These are phyloP conservation scores for Boletus pseudo-olivaceus DNA, from an alignment of 768 basidiomycete species.

Conservation along the genomic window DNA sequence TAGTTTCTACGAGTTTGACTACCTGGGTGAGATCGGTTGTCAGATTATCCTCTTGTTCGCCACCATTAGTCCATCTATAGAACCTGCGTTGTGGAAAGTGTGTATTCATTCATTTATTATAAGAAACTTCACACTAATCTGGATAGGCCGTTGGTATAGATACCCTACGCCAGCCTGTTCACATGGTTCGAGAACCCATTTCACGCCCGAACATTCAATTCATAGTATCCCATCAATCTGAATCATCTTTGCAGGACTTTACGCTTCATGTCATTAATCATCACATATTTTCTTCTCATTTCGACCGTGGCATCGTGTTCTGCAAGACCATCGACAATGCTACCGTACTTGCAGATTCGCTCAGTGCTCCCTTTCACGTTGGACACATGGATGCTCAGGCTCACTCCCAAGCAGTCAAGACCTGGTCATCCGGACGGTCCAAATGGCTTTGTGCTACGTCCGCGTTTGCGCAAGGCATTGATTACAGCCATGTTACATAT, in stretches of 20 bases:
- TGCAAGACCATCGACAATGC: neutral
- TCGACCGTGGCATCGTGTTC: neutral
- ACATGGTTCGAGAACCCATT: neutral
- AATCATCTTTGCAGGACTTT: too few relatives aligned
- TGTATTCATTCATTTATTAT: neutral
- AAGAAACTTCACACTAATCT: neutral
- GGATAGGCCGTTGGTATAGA: neutral
- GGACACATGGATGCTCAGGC: neutral
- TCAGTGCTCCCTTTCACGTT: neutral
- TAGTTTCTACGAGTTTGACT: neutral
- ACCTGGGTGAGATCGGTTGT: neutral
- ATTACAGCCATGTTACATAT: slow-evolving; percentile 1
- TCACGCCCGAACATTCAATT: neutral
- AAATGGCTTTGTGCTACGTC: slow-evolving; percentile 6
- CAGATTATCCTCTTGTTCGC: neutral
- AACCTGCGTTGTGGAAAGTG: neutral
- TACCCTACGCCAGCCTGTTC: neutral
- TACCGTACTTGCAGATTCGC: neutral
- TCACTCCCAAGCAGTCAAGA: neutral
- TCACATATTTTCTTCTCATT: neutral
- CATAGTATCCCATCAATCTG: neutral
- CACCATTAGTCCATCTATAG: neutral
- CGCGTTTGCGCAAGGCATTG: slow-evolving; percentile 5
- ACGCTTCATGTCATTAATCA: too few relatives aligned
- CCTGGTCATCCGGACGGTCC: neutral